Evolutionary conservation across 495 filamentous ascomycete species (phyloP), one percentile per base, ranked within the genome.

Genomic region (Lasiosphaeriaceae sp.): DNA sequence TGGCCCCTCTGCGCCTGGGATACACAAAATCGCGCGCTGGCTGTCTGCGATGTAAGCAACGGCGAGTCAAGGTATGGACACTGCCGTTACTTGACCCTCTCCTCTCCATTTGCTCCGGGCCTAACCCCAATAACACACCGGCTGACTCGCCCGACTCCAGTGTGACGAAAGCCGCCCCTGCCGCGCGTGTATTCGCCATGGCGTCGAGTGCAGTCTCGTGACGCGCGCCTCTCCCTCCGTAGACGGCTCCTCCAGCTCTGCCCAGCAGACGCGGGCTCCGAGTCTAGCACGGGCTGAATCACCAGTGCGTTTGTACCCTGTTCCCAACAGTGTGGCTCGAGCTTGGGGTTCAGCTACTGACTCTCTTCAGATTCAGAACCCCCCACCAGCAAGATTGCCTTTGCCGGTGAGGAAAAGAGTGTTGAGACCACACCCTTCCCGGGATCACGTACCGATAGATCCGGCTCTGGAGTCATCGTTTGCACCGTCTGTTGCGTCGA

Each of bases 161-260:
- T 71, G 68, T 43, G 68, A 71, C 20, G 68, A 71, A 43, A 57
- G 59, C 0, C 54, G 50, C 17, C 68, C 68, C 2, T 71, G 68
- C 56, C 57, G n/a, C 9, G 68, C 68, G 6, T 71, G 68, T 48
- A 24, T 60, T 14, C 62, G 68, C 16, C 68, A 71, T 20, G 54
- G 56, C 22, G 55, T 71, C n/a, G 52, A 63, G 11, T 71, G 68
- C 46, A 71, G 68, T 51, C 63, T 69, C 6, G 46, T 55, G 21
- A 29, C 50, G 26, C 14, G 35, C 8, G n/a, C n/a, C 5, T 39
- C 39, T 20, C 41, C 24, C 17, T 19, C 20, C 17, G 20, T 19
- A 51, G 14, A 55, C 43, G 39, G 41, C 58, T 23, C 46, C 3
- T 41, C 58, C 11, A 41, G 47, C 17, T 26, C 49, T 12, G 23